Conservation (phyloP, 2,329 filamentous ascomycete species). For the Aureobasidium sp. region DNA sequence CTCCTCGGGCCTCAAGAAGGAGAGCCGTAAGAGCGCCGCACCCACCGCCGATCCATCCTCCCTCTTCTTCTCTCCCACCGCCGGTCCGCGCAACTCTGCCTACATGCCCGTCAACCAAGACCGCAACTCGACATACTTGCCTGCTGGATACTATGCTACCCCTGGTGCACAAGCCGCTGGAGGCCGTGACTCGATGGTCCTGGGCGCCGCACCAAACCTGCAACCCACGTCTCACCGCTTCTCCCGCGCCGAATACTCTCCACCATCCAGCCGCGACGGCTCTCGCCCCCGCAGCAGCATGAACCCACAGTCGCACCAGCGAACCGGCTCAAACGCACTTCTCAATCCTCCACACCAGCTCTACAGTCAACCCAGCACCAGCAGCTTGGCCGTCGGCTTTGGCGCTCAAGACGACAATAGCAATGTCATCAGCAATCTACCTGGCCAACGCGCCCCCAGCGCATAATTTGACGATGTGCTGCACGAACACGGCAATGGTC, state of each 20-base stretch:
- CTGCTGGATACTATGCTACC: constrained; percentile 84
- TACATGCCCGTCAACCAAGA: constrained; percentile 28
- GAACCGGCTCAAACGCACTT: background rate
- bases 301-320: background rate
- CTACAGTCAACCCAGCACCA: constrained; percentile 31
- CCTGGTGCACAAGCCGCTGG: constrained; percentile 47
- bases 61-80: constrained; percentile 94
- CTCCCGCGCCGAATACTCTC: constrained; percentile 24
- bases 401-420: constrained; percentile 34
- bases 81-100: constrained; percentile 30
- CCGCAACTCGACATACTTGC: constrained; percentile 74
- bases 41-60: constrained; percentile 40
- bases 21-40: background rate
- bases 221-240: constrained; percentile 27
- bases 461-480: constrained; percentile 87
- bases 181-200: constrained; percentile 35
- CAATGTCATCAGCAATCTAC: constrained; percentile 36
- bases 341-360: constrained; percentile 12
- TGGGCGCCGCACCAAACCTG: constrained; percentile 32
- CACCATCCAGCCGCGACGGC: constrained; percentile 18
- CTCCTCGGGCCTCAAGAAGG: background rate
- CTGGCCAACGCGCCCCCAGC: constrained; percentile 70
- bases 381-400: constrained; percentile 27
- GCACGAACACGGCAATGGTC: constrained; percentile 55
- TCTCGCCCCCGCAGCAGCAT: constrained; percentile 10